These are phyloP conservation scores for Hyphopichia pseudoburtonii DNA, from an alignment of 1,139 yeast species.

Conservation along the genomic window DNA sequence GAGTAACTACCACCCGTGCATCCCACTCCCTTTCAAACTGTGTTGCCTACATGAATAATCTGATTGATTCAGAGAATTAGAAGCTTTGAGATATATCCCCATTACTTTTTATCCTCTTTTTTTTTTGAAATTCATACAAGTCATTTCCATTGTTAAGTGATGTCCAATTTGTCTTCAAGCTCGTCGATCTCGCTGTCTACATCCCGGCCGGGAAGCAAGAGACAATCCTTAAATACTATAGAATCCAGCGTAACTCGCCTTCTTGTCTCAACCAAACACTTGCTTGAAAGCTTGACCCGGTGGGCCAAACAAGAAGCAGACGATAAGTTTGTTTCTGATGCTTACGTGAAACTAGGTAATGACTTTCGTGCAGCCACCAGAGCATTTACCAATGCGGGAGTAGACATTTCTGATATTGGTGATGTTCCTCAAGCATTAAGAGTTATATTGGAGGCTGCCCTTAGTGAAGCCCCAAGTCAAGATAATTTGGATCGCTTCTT, in stretches of 20 bases:
- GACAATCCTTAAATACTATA: constrained; percentile 56
- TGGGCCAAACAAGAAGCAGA: constrained; percentile 86
- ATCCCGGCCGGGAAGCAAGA: constrained; percentile 13
- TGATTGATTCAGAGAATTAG: no score
- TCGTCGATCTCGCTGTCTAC: constrained; percentile 1
- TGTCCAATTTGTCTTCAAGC: constrained; percentile 3
- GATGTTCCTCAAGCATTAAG: constrained; percentile 51
- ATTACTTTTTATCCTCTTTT: no score
- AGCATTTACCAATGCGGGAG: constrained; percentile 36
- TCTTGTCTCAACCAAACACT: constrained; percentile 84
- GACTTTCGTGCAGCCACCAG: constrained; percentile 87
- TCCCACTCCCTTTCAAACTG: no score
- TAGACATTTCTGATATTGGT: constrained; percentile 44
- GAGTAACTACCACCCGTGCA: no score
- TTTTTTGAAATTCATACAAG: no score
- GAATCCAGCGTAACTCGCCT: constrained; percentile 83
- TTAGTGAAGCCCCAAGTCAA: constrained; percentile 84
- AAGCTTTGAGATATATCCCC: no score
- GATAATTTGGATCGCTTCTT: constrained; percentile 76
- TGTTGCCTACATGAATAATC: no score
- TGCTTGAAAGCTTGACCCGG: constrained; percentile 78
- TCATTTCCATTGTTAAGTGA: no score
- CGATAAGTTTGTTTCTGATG: constrained; percentile 85
- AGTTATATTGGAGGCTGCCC: constrained; percentile 78
- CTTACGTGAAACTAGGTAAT: constrained; percentile 89